Evolutionary conservation across 139 green algal genomes (phyloP), one percentile per base, ranked within the genome.

Genomic region (Chlorella sp.): DNA sequence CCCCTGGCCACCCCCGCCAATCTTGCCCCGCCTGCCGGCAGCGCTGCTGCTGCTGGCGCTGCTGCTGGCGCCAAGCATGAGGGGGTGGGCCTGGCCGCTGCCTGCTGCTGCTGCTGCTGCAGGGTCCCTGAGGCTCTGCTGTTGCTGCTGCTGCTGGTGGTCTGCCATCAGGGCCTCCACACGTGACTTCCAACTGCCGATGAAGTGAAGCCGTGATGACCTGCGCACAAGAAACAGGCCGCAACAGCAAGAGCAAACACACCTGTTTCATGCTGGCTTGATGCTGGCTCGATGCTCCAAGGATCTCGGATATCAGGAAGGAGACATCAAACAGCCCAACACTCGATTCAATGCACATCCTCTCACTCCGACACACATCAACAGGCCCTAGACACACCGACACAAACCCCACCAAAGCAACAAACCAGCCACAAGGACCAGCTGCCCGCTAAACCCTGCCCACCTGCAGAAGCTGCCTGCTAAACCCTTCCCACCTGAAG

Each of bases 111-210:
- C 42, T 55, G 42, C 42, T 55, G 42, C 10, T 55, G 10, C 10
- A 55, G 42, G 42, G 10, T 10, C 10, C 42, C 42, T 26, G 42
- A 1, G 65, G 82, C 60, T 23, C 22, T 4, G 82, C 78, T 27
- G 29, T 35, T 14, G 61, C 60, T n/a, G n/a, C n/a, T n/a, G n/a
- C 31, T 69, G 49, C 27, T 67, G 33, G 26, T 59, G 69, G 61
- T 50, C 70, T 32, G 80, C 80, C 77, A 92, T 83, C 70, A 95
- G 77, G 0, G 73, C 80, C 70, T 95, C 90, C 14, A 92, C 82
- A 63, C 90, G 80, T 0, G 77, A 77, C 78, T 93, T 93, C 91
- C 91, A 96, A 31, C 70, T 89, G 50, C 91, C 91, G 30, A 96
- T 96, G 77, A 92, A 95, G 76, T 95, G 89, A 63, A 96, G 82